These are phyloP conservation scores for Purshia tridentata DNA, from an alignment of 306 rosid species.

Conservation along the genomic window DNA sequence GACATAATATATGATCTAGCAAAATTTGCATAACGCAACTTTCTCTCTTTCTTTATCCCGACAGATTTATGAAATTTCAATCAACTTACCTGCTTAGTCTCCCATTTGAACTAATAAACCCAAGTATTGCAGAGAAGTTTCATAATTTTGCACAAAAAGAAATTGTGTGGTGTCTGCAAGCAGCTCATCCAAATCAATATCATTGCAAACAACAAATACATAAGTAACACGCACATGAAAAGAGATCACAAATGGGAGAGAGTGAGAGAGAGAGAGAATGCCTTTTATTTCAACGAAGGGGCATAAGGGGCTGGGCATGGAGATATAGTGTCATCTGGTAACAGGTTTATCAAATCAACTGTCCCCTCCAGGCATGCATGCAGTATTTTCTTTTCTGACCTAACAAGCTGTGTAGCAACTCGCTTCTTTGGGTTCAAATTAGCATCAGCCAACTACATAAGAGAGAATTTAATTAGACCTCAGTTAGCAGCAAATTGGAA, in stretches of 20 bases:
- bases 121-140: constrained; percentile 22
- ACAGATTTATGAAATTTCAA: constrained; percentile 9
- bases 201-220: constrained; percentile 2
- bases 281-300: constrained; percentile 74
- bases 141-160: background rate
- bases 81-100: constrained; percentile 37
- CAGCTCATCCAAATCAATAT: constrained; percentile 17
- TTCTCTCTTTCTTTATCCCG: background rate
- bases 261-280: constrained; percentile 4
- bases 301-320: constrained; percentile 92
- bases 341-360: constrained; percentile 54
- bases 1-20: too few relatives aligned
- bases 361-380: constrained; percentile 80
- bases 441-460: constrained; percentile 60
- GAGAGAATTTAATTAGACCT: constrained; percentile 25
- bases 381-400: constrained; percentile 83
- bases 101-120: constrained; percentile 25
- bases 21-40: background rate
- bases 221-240: background rate
- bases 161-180: constrained; percentile 16
- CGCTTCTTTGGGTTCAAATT: constrained; percentile 74
- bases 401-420: constrained; percentile 80
- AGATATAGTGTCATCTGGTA: constrained; percentile 74
- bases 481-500: background rate
- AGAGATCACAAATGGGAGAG: background rate